These are phyloP conservation scores for Phaffomyces opuntiae DNA, from an alignment of 805 yeast genomes.

Conservation along the genomic window DNA sequence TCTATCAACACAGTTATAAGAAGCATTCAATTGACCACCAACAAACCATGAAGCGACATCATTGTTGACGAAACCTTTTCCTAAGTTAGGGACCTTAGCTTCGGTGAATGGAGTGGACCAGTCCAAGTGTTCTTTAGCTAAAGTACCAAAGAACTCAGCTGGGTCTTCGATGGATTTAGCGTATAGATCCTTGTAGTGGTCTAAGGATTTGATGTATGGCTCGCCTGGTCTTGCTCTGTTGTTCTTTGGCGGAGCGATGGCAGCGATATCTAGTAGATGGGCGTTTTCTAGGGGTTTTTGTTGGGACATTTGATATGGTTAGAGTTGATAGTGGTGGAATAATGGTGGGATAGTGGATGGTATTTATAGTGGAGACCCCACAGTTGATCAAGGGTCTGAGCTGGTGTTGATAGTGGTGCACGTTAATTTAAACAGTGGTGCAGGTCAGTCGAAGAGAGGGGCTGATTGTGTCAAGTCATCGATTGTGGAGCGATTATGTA, in stretches of 20 bases:
- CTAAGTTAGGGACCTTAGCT: constrained; percentile 45
- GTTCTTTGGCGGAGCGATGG: constrained; percentile 20
- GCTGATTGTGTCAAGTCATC: neutral
- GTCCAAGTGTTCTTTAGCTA: constrained; percentile 63
- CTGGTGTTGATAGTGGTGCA: neutral
- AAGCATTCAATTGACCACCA: constrained; percentile 74
- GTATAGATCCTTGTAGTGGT: constrained; percentile 68
- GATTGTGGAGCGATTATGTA: neutral
- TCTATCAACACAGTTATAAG: constrained; percentile 77
- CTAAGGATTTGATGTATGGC: constrained; percentile 30
- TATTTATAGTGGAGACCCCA: neutral
- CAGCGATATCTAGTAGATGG: constrained; percentile 24
- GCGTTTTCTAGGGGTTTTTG: constrained; percentile 23
- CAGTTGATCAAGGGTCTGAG: neutral
- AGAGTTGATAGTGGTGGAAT: neutral
- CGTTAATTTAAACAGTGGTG: no score
- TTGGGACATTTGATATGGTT: constrained; percentile 14
- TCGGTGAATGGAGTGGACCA: constrained; percentile 79
- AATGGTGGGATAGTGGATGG: no score
- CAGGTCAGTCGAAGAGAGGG: neutral
- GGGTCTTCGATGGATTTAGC: constrained; percentile 77
- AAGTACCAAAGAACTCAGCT: constrained; percentile 69
- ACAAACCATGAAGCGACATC: constrained; percentile 66
- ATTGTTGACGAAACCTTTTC: constrained; percentile 38
- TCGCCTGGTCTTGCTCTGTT: constrained; percentile 20